Base-by-base conservation (phyloP, 768 basidiomycete genomes). In the Crucibulum laeve region DNA sequence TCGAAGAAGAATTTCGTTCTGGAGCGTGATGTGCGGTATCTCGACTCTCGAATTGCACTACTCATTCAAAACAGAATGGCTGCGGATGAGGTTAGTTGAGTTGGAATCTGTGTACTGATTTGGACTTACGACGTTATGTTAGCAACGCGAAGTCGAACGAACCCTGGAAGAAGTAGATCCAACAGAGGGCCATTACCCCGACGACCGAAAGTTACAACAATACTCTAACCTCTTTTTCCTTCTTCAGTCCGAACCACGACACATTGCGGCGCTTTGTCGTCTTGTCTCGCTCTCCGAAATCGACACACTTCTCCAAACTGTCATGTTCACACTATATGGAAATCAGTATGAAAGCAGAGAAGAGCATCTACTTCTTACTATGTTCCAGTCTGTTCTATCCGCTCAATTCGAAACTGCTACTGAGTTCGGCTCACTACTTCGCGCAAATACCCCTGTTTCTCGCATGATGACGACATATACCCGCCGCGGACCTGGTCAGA, bases 391-490 rank as follows among this genome's bases (percentile, higher is more conserved):
- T 55, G 96, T 99, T 8, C 74, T 99, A 4, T 94, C 95, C 36
- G 95, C 96, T 19, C 96, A 99, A 65, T 99, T 99, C 70, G 96
- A 99, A 66, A 97, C 91, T 2, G 93, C 96, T 13, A 95, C 93
- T 42, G 96, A 99, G 64, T 98, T 99, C 54, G 94, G 95, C n/a
- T 98, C 95, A 4, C 77, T 99, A 8, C 80, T 99, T 22, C 90
- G 96, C 42, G 96, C 96, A 47, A 99, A 99, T 66, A 99, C 96
- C 39, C 96, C 96, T 37, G 96, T 99, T 18, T 97, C 93, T 38
- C 86, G 96, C 28, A 99, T 99, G 96, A 99, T 99, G 96, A 99
- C 96, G 35, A 98, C 96, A 15, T 99, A 99, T 67, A 98, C 96
- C 42, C 89, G 96, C 47, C 87, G 96, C 43, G 96, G 96, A 45